Conservation (phyloP, 78 protist species). For the Dictyostelium discoideum region DNA sequence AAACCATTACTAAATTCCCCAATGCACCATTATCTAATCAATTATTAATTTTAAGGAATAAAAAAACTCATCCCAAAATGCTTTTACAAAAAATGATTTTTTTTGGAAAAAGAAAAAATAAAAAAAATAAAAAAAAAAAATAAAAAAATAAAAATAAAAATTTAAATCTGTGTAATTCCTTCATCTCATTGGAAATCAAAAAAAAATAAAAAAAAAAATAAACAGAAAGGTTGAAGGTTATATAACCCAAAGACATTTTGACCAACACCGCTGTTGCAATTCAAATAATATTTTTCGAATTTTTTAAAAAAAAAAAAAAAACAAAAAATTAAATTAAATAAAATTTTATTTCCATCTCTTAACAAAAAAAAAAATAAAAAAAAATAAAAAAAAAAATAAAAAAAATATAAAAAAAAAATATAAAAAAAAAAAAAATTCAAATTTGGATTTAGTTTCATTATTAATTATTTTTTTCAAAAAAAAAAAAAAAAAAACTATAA, state of each 20-base stretch:
- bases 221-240: not conserved
- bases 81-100: too few species aligned
- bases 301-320: not conserved
- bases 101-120: too few species aligned
- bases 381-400: too few species aligned
- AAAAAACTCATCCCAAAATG: too few species aligned
- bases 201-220: not conserved
- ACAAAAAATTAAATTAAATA: not conserved
- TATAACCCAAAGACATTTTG: not conserved
- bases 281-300: not conserved
- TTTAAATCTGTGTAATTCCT: too few species aligned
- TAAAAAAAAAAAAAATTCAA: not conserved
- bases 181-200: not conserved
- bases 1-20: too few species aligned
- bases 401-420: not conserved
- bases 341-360: not conserved
- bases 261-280: not conserved
- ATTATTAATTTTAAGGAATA: too few species aligned
- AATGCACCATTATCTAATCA: too few species aligned
- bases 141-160: not conserved
- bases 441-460: not conserved
- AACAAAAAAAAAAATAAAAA: not conserved
- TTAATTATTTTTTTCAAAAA: too few species aligned
- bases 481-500: not conserved
- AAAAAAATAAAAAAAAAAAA: too few species aligned